Base-by-base conservation (phyloP, 2,329 filamentous ascomycete species). In the Colletotrichum echinochloae region DNA sequence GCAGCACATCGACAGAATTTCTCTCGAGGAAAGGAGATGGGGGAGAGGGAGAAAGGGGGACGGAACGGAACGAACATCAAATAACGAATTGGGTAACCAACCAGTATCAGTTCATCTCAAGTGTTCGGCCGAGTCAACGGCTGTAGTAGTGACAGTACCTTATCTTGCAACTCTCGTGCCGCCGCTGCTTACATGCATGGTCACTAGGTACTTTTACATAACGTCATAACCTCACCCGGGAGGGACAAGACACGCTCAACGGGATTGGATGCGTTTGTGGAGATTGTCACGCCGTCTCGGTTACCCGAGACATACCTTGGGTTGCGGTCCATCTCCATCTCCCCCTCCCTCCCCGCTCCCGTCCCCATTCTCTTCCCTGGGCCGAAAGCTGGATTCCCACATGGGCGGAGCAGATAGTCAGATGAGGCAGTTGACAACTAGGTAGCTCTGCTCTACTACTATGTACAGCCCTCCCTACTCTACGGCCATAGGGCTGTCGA, bases 101-200 rank as follows among this genome's bases (percentile, higher is more conserved):
- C n/a, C n/a, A n/a, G n/a, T n/a, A n/a, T 4, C 16, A 23, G 60
- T 64, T 64, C 51, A 26, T 57, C 60, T 44, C 30, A 49, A 26
- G 11, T 30, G 16, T 26, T 39, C n/a, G 16, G 28, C 5, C 12
- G 44, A 23, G 44, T 46, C 20, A 46, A 39, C 16, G 2, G 41
- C 20, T n/a, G 20, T 14, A 28, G 20, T 30, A 20, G 26, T 48
- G 49, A 39, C 66, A 37, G 1, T 41, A 65, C 37, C 62, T 70
- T 60, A 66, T 70, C 62, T 70, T 28, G 56, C 61, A 69, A 60
- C 26, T 30, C 44, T 49, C 28, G 33, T 39, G 61, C 61, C 66
- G 66, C 66, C 30, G 61, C 61, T 61, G 66, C 66, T 55, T 46
- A 59, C 66, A 60, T 69, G 20, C 46, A n/a, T n/a, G n/a, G n/a